Evolutionary conservation across 2,329 filamentous ascomycete genomes (phyloP), one percentile per base, ranked within the genome.

Genomic region (Colletotrichum sublineola): DNA sequence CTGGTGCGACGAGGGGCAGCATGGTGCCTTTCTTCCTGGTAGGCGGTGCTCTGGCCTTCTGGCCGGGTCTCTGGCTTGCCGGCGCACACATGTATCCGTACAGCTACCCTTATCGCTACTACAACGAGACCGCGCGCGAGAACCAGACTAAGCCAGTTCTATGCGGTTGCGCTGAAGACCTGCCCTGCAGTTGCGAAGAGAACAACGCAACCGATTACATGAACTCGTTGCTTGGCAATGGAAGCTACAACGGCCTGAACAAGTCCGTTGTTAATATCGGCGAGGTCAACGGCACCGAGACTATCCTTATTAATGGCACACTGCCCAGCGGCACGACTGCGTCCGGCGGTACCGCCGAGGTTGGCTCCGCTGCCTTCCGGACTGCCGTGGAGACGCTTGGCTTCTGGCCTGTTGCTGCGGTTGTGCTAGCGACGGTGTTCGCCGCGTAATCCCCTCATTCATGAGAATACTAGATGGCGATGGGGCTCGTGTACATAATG

Each of bases 271-370:
- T 94, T 68, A 87, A 84, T 15, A 87, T 95, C 1, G 88, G 87
- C 2, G 70, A 79, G 31, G 79, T 78, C 73, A 63, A 75, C 6
- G 90, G 90, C 62, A 92, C 87, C 1, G 82, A 82, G 74, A 91
- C 89, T 1, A 87, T 96, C 48, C 84, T 93, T 40, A 83, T 96
- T 79, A 94, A 95, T 79, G 94, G 94, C n/a, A 93, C 92, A 0
- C 83, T 96, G 4, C 88, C 91, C 40, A 92, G 93, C 75, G 90
- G 89, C 61, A 93, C 91, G 0, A 91, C 89, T 0, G 85, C 86
- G 0, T 73, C 83, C 6, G 71, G 71, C 33, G 71, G 71, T 31
- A 60, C 73, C 18, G 79, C 79, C 4, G 84, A 85, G 1, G 79
- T 81, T 60, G 79, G 85, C 9, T 76, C 81, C n/a, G 82, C 75